Percentiles rank a stretch among this genome's conserved stretches.
phyloP scores from a whole-genome alignment of 257 asterid species.

The Solanum appendiculatum region DNA sequence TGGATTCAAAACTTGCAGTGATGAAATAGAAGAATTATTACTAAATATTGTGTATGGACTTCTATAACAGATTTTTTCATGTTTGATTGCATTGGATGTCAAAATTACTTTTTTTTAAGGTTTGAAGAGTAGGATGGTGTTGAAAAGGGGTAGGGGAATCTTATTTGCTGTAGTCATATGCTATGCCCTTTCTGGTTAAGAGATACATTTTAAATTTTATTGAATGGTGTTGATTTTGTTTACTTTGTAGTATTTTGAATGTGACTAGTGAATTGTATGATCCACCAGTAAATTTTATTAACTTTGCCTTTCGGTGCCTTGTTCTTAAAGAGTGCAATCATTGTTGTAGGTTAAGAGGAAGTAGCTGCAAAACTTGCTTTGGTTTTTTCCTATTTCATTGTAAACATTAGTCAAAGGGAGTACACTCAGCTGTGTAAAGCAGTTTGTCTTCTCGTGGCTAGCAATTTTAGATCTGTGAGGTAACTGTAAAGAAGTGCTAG shows the following conservation, averaged over 20 bases:
- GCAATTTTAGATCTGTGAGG: neutral
- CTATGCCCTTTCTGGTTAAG: neutral
- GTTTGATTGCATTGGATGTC: neutral
- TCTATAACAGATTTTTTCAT: neutral
- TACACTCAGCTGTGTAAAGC: neutral
- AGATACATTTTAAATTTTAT: neutral
- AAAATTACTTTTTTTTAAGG: neutral
- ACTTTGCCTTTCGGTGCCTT: neutral
- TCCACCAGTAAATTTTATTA: neutral
- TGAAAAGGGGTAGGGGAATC: neutral
- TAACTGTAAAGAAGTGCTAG: neutral
- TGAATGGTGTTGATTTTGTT: neutral
- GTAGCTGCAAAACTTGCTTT: neutral
- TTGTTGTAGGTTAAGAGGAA: neutral
- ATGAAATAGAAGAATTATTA: neutral
- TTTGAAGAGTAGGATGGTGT: neutral
- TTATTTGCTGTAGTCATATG: neutral
- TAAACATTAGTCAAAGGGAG: neutral
- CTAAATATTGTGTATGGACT: neutral
- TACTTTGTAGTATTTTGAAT: neutral
- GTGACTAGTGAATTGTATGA: neutral
- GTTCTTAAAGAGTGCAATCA: neutral
- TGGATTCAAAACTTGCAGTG: neutral
- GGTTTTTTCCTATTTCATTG: neutral
- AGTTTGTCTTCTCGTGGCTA: neutral